Conservation (phyloP, 192 early-diverging fungal genomes). For the Allomyces macrogynus region DNA sequence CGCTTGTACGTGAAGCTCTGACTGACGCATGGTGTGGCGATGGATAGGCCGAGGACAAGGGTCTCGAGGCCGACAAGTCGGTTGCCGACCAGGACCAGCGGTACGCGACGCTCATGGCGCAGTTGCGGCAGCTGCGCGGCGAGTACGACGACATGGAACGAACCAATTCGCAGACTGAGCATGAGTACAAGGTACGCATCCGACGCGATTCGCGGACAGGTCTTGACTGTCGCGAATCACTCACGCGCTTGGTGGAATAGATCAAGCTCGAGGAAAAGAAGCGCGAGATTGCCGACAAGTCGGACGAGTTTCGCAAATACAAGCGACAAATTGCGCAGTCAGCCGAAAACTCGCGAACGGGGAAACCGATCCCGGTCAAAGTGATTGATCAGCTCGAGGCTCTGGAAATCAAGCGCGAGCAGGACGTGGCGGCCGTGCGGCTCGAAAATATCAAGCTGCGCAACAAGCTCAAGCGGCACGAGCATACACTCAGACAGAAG, state of each 20-base stretch:
- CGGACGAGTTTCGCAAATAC: slow-evolving; percentile 25
- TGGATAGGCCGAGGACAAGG: slow-evolving; percentile 19
- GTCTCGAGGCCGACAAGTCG: slow-evolving; percentile 26
- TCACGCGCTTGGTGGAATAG: background rate
- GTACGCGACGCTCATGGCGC: slow-evolving; percentile 20
- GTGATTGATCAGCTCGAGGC: slow-evolving; percentile 24
- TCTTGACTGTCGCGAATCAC: background rate
- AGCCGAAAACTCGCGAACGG: slow-evolving; percentile 30
- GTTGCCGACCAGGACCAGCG: slow-evolving; percentile 27
- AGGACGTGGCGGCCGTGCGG: slow-evolving; percentile 28
- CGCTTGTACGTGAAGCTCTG: slow-evolving; percentile 2
- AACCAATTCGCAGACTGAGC: slow-evolving; percentile 15
- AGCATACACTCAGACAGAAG: slow-evolving; percentile 30
- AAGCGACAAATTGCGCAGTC: slow-evolving; percentile 19
- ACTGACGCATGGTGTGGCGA: background rate
- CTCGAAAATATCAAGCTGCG: slow-evolving; percentile 38
- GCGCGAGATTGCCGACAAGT: slow-evolving; percentile 16
- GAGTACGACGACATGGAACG: slow-evolving; percentile 15
- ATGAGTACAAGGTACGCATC: slow-evolving; percentile 14
- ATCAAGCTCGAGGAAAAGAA: slow-evolving; percentile 20
- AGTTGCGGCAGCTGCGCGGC: slow-evolving; percentile 13
- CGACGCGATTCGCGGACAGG: background rate
- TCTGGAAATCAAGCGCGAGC: slow-evolving; percentile 28
- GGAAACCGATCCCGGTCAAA: slow-evolving; percentile 22
- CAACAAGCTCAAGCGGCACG: slow-evolving; percentile 29